These are phyloP conservation scores for Malassezia restricta DNA, from an alignment of 1,284 basidiomycete species.

Conservation along the genomic window DNA sequence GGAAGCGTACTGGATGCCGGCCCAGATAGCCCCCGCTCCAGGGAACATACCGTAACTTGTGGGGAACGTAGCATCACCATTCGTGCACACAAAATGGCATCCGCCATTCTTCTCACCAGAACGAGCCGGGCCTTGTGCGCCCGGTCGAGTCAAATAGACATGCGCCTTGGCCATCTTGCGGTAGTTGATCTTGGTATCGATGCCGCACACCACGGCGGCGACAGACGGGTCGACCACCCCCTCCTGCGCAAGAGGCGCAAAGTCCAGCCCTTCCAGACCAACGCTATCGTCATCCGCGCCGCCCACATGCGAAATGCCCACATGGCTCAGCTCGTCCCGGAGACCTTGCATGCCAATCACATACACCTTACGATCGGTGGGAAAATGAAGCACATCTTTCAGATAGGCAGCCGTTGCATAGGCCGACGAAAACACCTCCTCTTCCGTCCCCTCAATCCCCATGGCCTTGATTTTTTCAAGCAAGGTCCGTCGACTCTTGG, in stretches of 20 bases:
- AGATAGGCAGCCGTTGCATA: constrained; percentile 88
- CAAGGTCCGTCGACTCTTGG: constrained; percentile 73
- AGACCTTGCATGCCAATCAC: constrained; percentile 85
- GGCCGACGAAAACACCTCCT: constrained; percentile 90
- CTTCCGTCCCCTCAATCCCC: constrained; percentile 67
- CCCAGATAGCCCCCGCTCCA: constrained; percentile 66
- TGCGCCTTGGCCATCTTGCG: constrained; percentile 86
- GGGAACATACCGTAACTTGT: constrained; percentile 65
- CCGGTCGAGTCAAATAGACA: constrained; percentile 58
- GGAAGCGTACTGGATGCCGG: constrained; percentile 65
- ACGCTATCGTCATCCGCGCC: constrained; percentile 80
- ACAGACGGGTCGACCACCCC: constrained; percentile 61
- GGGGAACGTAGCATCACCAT: constrained; percentile 82
- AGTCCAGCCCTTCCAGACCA: constrained; percentile 60
- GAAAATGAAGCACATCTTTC: constrained; percentile 73
- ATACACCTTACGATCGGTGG: constrained; percentile 84
- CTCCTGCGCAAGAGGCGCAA: constrained; percentile 52
- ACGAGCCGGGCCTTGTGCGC: constrained; percentile 22
- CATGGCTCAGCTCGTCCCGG: constrained; percentile 77
- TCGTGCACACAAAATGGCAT: constrained; percentile 80
- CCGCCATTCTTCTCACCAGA: constrained; percentile 56
- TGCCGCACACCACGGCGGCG: constrained; percentile 77
- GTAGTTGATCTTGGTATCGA: constrained; percentile 53
- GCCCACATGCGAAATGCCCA: constrained; percentile 67
- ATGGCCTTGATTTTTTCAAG: constrained; percentile 81